Conservation (phyloP, 768 basidiomycete species). For the Mycena rebaudengoi region DNA sequence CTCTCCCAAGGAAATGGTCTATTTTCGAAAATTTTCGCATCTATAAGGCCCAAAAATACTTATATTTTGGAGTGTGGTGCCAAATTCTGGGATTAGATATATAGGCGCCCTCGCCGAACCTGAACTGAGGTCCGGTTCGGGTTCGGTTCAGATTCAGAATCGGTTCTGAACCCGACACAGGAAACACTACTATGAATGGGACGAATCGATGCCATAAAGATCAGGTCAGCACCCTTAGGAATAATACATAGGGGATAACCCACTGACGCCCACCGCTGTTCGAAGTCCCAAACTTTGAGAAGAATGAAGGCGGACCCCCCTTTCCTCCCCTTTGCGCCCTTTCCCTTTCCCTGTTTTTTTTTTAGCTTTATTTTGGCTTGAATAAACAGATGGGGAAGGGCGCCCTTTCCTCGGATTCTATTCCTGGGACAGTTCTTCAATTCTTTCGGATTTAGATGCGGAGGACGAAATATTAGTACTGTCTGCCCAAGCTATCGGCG, state of each 20-base stretch:
- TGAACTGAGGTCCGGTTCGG: slow-evolving; percentile 32
- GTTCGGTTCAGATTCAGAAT: slow-evolving; percentile 3
- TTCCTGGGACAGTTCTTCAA: slow-evolving; percentile 2
- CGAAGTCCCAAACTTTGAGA: slow-evolving; percentile 2
- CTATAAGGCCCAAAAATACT: no score
- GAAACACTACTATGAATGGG: slow-evolving; percentile 10
- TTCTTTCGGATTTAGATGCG: slow-evolving; percentile 2
- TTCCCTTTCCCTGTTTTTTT: no score
- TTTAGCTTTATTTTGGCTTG: not conserved
- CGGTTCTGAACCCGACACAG: slow-evolving; percentile 6
- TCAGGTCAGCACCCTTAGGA: no score
- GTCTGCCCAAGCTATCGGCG: not conserved
- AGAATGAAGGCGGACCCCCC: slow-evolving; percentile 2
- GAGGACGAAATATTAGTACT: not conserved
- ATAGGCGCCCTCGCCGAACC: no score
- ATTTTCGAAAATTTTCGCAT: no score
- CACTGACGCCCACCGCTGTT: no score
- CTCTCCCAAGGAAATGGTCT: no score
- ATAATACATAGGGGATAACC: no score
- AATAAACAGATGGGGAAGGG: not conserved
- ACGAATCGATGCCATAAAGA: no score
- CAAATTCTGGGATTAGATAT: no score
- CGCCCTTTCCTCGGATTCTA: not conserved
- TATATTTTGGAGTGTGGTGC: no score
- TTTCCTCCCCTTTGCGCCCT: slow-evolving; percentile 1